Base-by-base conservation (phyloP, 345 rosid species). In the Sisymbrium irio region DNA sequence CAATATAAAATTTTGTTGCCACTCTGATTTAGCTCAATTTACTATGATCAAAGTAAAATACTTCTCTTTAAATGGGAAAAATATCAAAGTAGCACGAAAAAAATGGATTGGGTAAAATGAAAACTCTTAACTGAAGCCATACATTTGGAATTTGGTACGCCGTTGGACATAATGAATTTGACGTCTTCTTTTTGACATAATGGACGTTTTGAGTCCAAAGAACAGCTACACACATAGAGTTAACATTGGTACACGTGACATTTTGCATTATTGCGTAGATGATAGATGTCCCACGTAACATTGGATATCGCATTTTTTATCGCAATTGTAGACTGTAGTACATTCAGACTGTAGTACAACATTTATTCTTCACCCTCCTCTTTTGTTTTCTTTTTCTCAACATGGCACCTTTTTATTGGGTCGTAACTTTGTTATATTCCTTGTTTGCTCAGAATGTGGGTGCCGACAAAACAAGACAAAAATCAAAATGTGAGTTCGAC, bases 341-440 rank as follows among this genome's bases (percentile, higher is more conserved):
- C 75, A 70, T 70, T 70, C 47, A 70, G 35, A 33, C 4, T 70
- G 47, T 46, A 58, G 49, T 70, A 46, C 66, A 70, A 46, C 47
- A 46, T 59, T 33, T 45, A 20, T 69, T 44, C 65, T 44, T 56
- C 18, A 56, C 57, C 56, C 22, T 57, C 56, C 28, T 12, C 30
- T 33, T 56, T 46, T 69, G 65, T 70, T 59, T 58, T 47, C 39
- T 46, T 59, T 59, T 33, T 9, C 27, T 46, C 37, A 1, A 46
- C 74, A 19, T 46, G 41, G 22, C 59, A 35, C 14, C 28, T 46
- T 70, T 37, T 49, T 6, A 46, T 59, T 70, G 75, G 66, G n/a
- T 32, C 35, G 18, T 46, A 10, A 60, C 74, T 6, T 22, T 47
- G 14, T 58, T 58, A 20, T 57, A 69, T 58, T 45, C 65, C 45